Percentiles rank a stretch among this genome's conserved stretches.
Conservation (phyloP, 495 filamentous ascomycete genomes). For the Penicillium cinerascens region DNA sequence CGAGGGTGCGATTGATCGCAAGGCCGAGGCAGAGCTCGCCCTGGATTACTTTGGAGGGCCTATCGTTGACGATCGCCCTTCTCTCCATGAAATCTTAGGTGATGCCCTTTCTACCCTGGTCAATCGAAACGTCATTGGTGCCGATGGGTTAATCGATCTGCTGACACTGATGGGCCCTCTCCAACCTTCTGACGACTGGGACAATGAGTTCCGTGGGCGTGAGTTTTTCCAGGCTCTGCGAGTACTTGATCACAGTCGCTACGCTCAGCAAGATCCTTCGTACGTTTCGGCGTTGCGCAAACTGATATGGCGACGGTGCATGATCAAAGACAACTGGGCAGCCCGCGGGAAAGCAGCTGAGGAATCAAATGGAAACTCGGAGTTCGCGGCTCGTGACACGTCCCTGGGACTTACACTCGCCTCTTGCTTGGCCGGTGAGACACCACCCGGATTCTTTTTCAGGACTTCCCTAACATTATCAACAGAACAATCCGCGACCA, state of each 20-base stretch:
- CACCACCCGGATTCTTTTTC: not conserved
- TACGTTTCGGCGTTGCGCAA: slow-evolving; percentile 56
- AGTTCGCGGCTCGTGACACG: slow-evolving; percentile 26
- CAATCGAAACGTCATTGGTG: slow-evolving; percentile 60
- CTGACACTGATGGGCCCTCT: slow-evolving; percentile 65
- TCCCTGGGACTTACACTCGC: slow-evolving; percentile 31
- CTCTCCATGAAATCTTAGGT: slow-evolving; percentile 60
- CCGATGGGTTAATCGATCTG: slow-evolving; percentile 70
- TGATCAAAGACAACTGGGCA: slow-evolving; percentile 75
- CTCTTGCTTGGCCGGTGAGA: slow-evolving; percentile 35
- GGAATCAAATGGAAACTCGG: slow-evolving; percentile 20
- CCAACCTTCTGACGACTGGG: slow-evolving; percentile 26
- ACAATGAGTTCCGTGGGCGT: slow-evolving; percentile 37
- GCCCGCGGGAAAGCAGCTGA: slow-evolving; percentile 38
- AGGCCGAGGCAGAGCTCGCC: slow-evolving; percentile 70
- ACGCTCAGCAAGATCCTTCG: slow-evolving; percentile 44
- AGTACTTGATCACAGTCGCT: slow-evolving; percentile 56
- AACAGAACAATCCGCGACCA: slow-evolving; percentile 17
- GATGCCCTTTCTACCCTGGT: slow-evolving; percentile 63
- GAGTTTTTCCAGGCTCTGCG: slow-evolving; percentile 72
- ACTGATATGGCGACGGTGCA: slow-evolving; percentile 81
- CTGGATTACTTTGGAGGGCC: slow-evolving; percentile 61
- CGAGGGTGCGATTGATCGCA: slow-evolving; percentile 66
- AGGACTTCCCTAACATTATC: not conserved
- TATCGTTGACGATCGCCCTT: slow-evolving; percentile 56